Evolutionary conservation across 1,139 yeast genomes (phyloP), one percentile per base, ranked within the genome.

Genomic region (Lodderomyces theae): DNA sequence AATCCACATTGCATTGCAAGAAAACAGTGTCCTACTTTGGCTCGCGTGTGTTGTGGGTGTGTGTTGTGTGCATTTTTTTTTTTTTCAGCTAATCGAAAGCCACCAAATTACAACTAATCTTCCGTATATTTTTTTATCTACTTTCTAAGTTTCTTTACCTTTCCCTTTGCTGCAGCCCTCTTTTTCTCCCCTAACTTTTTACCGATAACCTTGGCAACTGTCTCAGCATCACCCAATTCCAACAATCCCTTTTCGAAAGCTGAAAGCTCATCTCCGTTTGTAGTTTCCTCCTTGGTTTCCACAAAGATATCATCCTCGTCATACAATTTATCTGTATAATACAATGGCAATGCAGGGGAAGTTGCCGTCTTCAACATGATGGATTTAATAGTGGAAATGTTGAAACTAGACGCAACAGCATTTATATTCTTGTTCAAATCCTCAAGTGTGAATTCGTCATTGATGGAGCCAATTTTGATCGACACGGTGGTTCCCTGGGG

Each of bases 281-380:
- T 11, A 13, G 49, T 47, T 30, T 61, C 56, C 26, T 60, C 54
- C 38, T 56, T 63, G 22, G 50, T 57, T n/a, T 47, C 52, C 23
- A 53, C 60, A 31, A 52, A 48, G 28, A 59, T 54, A 47, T 64
- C 69, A 12, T 56, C 57, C 12, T 64, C 66, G 32, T 64, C 57
- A 59, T 77, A 80, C 38, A 87, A 71, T 45, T 71, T 73, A 29
- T 83, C 83, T 37, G 84, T 70, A 56, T 82, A 78, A 64, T 72
- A 92, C 46, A 92, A 70, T 32, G 98, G 97, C 55, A 92, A 70
- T 16, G 92, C 78, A 21, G 97, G 96, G 18, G 96, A 86, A 35
- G 64, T 61, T 42, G 72, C 67, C 11, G 92, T 74, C 66, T 88
- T 88, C 50, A 90, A 61, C 62, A 80, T 79, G 35, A 88, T 66